phyloP scores from a whole-genome alignment of 2,329 filamentous ascomycete genomes.

The Calonectria ilicicola region DNA sequence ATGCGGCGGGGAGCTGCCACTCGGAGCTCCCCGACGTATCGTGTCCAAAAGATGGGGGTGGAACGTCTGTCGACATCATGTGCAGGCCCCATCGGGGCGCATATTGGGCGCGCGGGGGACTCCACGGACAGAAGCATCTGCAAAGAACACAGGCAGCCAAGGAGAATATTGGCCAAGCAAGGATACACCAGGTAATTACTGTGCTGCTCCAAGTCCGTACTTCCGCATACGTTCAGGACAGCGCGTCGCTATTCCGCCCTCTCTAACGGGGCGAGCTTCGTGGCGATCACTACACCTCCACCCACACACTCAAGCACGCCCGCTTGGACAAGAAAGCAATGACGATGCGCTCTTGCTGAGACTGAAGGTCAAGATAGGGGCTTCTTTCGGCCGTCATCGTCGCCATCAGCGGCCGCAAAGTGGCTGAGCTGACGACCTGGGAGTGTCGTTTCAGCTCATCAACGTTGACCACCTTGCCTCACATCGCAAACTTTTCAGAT shows the following conservation, averaged over 20 bases:
- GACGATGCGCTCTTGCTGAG: conserved; percentile 22
- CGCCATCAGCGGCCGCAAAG: conserved; percentile 32
- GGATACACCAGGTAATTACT: conserved; percentile 19
- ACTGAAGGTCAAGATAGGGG: conserved; percentile 22
- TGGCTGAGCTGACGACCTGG: conserved; percentile 20
- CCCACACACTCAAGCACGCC: background rate
- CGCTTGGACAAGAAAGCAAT: background rate
- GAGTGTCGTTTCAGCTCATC: conserved; percentile 14
- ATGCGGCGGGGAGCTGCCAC: conserved; percentile 43
- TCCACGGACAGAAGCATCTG: conserved; percentile 14
- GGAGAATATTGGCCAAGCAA: conserved; percentile 31
- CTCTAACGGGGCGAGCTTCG: background rate
- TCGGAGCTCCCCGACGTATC: conserved; percentile 31
- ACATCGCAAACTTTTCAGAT: background rate
- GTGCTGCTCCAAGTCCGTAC: conserved; percentile 26
- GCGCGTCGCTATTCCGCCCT: background rate
- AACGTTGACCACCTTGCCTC: background rate
- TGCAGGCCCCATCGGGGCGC: conserved; percentile 31
- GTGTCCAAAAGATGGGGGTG: background rate
- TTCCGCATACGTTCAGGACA: background rate
- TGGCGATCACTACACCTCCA: background rate
- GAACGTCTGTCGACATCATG: conserved; percentile 22
- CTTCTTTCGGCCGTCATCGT: conserved; percentile 23
- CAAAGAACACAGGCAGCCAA: conserved; percentile 33
- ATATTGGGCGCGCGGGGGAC: conserved; percentile 41